Evolutionary conservation across 2,329 filamentous ascomycete species (phyloP), one percentile per base, ranked within the genome.

Genomic region (Penicillium sp.): DNA sequence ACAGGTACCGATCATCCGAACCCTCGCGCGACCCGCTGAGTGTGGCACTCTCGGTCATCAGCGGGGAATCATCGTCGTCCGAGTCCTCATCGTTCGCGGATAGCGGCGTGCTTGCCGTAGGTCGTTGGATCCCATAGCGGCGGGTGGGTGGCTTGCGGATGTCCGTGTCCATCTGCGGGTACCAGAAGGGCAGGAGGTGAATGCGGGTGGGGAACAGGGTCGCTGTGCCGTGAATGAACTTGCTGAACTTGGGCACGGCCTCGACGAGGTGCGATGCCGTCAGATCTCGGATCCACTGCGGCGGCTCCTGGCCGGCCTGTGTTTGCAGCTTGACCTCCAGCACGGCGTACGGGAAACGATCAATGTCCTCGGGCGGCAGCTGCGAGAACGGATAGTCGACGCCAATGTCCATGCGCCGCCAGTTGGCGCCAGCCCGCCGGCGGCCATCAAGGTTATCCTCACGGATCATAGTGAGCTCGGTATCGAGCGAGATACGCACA

Each of bases 181-280:
- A 91, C 95, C 95, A 99, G 81, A 91, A 99, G 0, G 95, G 95
- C 6, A 99, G 82, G 13, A 99, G 83, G 50, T 97, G 82, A 76
- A 99, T 99, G 56, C 90, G 87, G 46, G 88, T 85, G 0, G 93
- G 93, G 75, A 97, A 96, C 47, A 99, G 79, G 11, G 87, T 90
- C 10, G 94, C 94, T 1, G 89, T 92, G 59, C 95, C 95, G 75
- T 99, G 95, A 59, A 99, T 98, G 75, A 98, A 99, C 79, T 99
- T 99, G 71, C 92, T 97, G 78, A 98, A 99, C 74, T 99, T 99
- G 62, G 95, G 95, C 2, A 99, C 93, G n/a, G 95, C 93, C 78
- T 99, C 95, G 2, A 99, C 95, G 16, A 99, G 83, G 78, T 99
- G 95, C 62, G 92, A 96, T 13, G 91, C 85, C 46, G 92, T 96